phyloP scores from a whole-genome alignment of 176 grass and related monocot genomes.

The Cenchrus americanus region DNA sequence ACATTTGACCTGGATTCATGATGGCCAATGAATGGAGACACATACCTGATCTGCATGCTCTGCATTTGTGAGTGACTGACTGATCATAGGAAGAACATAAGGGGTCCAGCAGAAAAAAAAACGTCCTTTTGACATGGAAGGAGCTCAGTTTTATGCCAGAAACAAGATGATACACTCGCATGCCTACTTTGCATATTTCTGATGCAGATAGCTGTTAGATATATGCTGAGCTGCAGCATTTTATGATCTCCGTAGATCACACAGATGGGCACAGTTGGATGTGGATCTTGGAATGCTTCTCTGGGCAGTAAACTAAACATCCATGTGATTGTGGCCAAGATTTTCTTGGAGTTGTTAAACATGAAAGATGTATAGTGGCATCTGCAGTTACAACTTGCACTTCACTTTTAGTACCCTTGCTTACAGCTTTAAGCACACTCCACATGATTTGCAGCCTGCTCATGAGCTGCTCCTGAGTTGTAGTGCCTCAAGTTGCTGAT shows the following conservation, averaged over 20 bases:
- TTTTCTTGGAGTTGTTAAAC: slow-evolving; percentile 47
- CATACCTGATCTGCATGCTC: slow-evolving; percentile 32
- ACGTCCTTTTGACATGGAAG: slow-evolving; percentile 15
- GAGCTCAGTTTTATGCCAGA: slow-evolving; percentile 11
- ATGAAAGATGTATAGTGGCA: slow-evolving; percentile 28
- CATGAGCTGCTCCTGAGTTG: slow-evolving; percentile 63
- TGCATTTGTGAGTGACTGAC: slow-evolving; percentile 34
- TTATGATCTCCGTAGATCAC: slow-evolving; percentile 23
- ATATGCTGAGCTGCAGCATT: slow-evolving; percentile 18
- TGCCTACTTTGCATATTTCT: slow-evolving; percentile 10
- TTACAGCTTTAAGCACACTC: slow-evolving; percentile 63
- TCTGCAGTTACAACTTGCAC: slow-evolving; percentile 39
- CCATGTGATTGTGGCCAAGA: slow-evolving; percentile 40
- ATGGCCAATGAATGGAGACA: slow-evolving; percentile 36
- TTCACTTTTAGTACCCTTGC: slow-evolving; percentile 36
- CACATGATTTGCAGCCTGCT: slow-evolving; percentile 55
- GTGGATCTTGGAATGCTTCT: slow-evolving; percentile 50
- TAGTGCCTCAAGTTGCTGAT: slow-evolving; percentile 32
- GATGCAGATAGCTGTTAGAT: not conserved
- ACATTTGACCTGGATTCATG: slow-evolving; percentile 50
- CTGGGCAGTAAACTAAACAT: slow-evolving; percentile 38
- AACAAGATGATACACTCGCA: slow-evolving; percentile 19
- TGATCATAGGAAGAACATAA: slow-evolving; percentile 25
- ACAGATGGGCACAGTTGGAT: slow-evolving; percentile 28
- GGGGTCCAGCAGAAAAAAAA: not conserved